Evolutionary conservation across 371 early-diverging fungal genomes (phyloP), one percentile per base, ranked within the genome.

Genomic region (Lichtheimia corymbifera): DNA sequence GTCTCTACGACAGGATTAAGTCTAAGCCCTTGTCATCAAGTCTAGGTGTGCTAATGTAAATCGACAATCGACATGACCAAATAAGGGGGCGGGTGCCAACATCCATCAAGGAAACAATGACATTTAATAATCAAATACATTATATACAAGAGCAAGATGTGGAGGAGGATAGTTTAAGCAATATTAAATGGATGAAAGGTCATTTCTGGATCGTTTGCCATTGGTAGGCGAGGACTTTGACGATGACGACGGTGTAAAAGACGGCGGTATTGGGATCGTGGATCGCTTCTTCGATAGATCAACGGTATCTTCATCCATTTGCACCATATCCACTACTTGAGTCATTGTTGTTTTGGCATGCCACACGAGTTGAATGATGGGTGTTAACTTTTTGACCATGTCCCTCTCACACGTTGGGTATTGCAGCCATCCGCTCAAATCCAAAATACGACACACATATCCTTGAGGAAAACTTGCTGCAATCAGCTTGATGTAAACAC

Each of bases 281-380:
- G 47, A 20, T 47, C 47, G 47, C 11, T n/a, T 57, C 18, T 47
- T 44, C 5, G 47, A 45, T 14, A 57, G 14, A 12, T 20, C 47
- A 18, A 13, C 45, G 6, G 24, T 57, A 44, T 22, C 24, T n/a
- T 45, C 28, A 18, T 57, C 58, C 58, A 47, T 57, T 13, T 13
- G 15, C n/a, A 45, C 49, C 13, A 57, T 57, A 22, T 57, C 58
- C 25, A 58, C 2, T n/a, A 43, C 18, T 27, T 25, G 14, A 9
- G 45, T 49, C 58, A 58, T 58, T 0, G 18, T 47, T 25, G 14
- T 30, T 40, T 58, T 58, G 25, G 50, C 50, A 25, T 57, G 49
- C 58, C 58, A 58, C 11, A 58, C 20, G n/a, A 25, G 27, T 13
- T 58, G 58, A 50, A 58, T 28, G n/a, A 49, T 58, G 7, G 58